A percentile compares a stretch with the other conserved stretches of the same genome.
Evolutionary conservation across 129 eudicot species (phyloP).

Genomic region (Chrysanthemum makinoi): DNA sequence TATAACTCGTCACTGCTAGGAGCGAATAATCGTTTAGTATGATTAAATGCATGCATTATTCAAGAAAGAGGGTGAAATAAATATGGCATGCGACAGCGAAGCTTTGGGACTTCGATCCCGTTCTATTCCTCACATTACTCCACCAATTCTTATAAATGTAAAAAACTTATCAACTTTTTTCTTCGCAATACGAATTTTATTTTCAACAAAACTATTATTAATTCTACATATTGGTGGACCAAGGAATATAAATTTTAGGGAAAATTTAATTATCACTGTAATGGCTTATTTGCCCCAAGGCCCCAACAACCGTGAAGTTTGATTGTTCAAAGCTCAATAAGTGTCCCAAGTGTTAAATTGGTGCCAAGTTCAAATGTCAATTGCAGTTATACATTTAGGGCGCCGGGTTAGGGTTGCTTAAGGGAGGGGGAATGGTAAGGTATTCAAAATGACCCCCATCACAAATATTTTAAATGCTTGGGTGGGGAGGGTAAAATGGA

Average conservation of each 20-base stretch:
- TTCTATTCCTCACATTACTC: conserved; percentile 28
- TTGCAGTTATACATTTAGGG: neutral
- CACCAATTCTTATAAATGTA: conserved; percentile 23
- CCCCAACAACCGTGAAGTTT: conserved; percentile 23
- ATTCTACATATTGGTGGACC: conserved; percentile 3
- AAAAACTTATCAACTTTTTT: neutral
- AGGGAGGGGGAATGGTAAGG: too few relatives aligned
- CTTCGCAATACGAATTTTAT: neutral
- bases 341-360: conserved; percentile 1
- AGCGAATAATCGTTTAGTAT: too few relatives aligned
- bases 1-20: too few relatives aligned
- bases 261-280: conserved; percentile 2
- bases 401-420: too few relatives aligned
- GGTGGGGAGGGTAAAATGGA: too few relatives aligned
- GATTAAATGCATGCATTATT: conserved; percentile 18
- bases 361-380: too few relatives aligned
- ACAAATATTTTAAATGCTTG: too few relatives aligned
- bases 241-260: conserved; percentile 11
- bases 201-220: neutral
- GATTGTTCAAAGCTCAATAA: conserved; percentile 14
- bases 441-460: too few relatives aligned
- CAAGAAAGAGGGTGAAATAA: neutral
- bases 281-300: conserved; percentile 27
- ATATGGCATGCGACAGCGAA: conserved; percentile 16
- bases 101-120: conserved; percentile 1